A percentile compares a stretch with the other conserved stretches of the same genome.
phyloP scores from a whole-genome alignment of 192 early-diverging fungal genomes.

The Coemansia sp. region DNA sequence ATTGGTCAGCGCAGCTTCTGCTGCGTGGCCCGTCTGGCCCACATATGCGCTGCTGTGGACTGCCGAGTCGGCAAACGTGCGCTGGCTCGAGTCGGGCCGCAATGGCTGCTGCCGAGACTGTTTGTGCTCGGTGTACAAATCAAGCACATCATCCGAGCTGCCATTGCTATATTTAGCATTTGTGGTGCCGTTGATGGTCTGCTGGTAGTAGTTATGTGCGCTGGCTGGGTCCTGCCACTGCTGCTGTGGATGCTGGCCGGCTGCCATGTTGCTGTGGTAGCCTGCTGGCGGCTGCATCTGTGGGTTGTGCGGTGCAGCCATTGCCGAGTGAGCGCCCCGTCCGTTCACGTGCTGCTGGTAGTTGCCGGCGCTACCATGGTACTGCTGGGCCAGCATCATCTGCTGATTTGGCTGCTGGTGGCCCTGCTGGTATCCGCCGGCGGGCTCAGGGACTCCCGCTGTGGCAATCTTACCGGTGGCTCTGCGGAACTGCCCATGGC shows the following conservation, averaged over 20 bases:
- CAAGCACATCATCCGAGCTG: slow-evolving; percentile 14
- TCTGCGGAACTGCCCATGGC: slow-evolving; percentile 32
- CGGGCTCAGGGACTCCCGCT: slow-evolving; percentile 11
- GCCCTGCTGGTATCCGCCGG: slow-evolving; percentile 2
- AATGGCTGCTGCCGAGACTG: slow-evolving; percentile 5
- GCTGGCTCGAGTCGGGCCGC: slow-evolving; percentile 1
- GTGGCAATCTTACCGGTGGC: slow-evolving; percentile 34
- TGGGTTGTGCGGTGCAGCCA: slow-evolving; percentile 30
- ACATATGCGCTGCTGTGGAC: slow-evolving; percentile 14
- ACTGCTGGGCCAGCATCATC: slow-evolving; percentile 6
- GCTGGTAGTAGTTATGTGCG: slow-evolving; percentile 25
- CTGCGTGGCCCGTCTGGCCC: neutral
- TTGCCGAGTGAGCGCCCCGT: slow-evolving; percentile 18
- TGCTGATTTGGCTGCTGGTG: slow-evolving; percentile 1
- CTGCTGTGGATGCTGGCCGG: slow-evolving; percentile 16
- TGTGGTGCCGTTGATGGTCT: slow-evolving; percentile 8
- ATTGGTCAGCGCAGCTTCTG: slow-evolving; percentile 15
- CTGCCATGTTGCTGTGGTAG: neutral
- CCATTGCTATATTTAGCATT: slow-evolving; percentile 1
- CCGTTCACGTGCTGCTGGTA: slow-evolving; percentile 2
- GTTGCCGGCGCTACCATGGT: slow-evolving; percentile 2
- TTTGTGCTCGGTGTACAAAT: slow-evolving; percentile 11
- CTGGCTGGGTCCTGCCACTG: slow-evolving; percentile 15
- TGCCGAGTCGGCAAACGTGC: slow-evolving; percentile 13
- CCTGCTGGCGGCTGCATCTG: neutral